Evolutionary conservation across 2,329 filamentous ascomycete genomes (phyloP).

Genomic region (Verticillium albo-atrum): DNA sequence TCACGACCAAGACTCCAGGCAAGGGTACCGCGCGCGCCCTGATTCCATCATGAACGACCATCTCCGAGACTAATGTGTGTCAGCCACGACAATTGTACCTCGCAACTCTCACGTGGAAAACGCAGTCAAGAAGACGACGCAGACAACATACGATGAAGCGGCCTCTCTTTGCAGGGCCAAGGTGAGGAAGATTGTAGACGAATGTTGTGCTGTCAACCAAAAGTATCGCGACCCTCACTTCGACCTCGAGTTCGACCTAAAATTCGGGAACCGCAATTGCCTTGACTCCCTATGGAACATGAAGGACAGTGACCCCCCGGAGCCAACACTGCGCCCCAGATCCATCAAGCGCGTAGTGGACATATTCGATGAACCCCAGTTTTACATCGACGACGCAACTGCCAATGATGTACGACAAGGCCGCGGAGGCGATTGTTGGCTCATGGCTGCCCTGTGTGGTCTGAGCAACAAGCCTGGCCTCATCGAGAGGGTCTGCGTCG

Average conservation of each 20-base stretch:
- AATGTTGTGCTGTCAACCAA: constrained; percentile 73
- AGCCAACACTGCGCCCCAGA: constrained; percentile 32
- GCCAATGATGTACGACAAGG: constrained; percentile 77
- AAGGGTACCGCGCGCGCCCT: constrained; percentile 44
- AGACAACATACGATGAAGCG: constrained; percentile 69
- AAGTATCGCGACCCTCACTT: constrained; percentile 87
- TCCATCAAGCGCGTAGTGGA: constrained; percentile 67
- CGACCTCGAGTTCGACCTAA: constrained; percentile 74
- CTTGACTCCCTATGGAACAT: constrained; percentile 38
- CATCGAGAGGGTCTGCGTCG: constrained; percentile 71
- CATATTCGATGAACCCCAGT: constrained; percentile 71
- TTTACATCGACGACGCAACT: constrained; percentile 64
- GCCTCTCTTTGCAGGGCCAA: constrained; percentile 62
- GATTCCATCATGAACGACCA: no score
- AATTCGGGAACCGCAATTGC: constrained; percentile 48
- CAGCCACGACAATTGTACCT: constrained; percentile 65
- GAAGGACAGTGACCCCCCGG: constrained; percentile 11
- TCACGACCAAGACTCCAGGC: constrained; percentile 65
- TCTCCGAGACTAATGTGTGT: constrained; percentile 2
- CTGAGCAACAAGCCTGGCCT: constrained; percentile 68
- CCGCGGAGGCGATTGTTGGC: constrained; percentile 78
- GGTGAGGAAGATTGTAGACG: constrained; percentile 56
- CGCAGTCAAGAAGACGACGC: constrained; percentile 35
- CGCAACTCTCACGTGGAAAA: constrained; percentile 61
- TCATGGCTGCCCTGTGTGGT: constrained; percentile 75